A percentile compares a stretch with the other conserved stretches of the same genome.
Conservation (phyloP, 2,329 filamentous ascomycete species). For the Scedosporium apiospermum region DNA sequence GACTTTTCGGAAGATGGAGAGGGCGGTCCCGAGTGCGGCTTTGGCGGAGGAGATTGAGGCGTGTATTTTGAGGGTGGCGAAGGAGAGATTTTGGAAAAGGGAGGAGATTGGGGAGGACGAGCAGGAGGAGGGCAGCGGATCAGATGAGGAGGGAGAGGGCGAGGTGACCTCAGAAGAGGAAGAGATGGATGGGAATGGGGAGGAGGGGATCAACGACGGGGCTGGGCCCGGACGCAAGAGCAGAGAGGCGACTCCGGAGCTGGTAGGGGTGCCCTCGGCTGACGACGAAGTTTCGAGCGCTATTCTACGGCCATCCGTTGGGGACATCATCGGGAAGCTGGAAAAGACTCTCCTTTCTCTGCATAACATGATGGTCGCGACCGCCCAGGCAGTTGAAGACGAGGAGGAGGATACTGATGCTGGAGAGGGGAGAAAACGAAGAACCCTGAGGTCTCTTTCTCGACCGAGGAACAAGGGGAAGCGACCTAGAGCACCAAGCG, state of each 20-base stretch:
- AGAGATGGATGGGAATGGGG: neutral
- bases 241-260: neutral
- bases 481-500: neutral
- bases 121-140: neutral
- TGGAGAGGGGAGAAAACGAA: neutral
- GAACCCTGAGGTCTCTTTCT: neutral
- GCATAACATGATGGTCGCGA: conserved; percentile 54
- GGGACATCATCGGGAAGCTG: conserved; percentile 60
- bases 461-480: neutral
- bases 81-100: conserved; percentile 46
- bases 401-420: conserved; percentile 11
- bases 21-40: conserved; percentile 43
- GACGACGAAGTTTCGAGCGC: conserved; percentile 60
- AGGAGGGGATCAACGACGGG: neutral
- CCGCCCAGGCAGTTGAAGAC: conserved; percentile 22
- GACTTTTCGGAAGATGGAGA: conserved; percentile 36
- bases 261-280: conserved; percentile 38
- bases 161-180: neutral
- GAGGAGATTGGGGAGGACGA: conserved; percentile 3
- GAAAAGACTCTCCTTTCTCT: conserved; percentile 62
- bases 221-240: neutral
- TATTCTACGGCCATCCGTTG: conserved; percentile 57
- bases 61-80: conserved; percentile 55
- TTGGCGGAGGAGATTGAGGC: conserved; percentile 65
- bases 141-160: neutral